A percentile compares a stretch with the other conserved stretches of the same genome.
phyloP scores from a whole-genome alignment of 768 basidiomycete genomes.

The Panus rudis region DNA sequence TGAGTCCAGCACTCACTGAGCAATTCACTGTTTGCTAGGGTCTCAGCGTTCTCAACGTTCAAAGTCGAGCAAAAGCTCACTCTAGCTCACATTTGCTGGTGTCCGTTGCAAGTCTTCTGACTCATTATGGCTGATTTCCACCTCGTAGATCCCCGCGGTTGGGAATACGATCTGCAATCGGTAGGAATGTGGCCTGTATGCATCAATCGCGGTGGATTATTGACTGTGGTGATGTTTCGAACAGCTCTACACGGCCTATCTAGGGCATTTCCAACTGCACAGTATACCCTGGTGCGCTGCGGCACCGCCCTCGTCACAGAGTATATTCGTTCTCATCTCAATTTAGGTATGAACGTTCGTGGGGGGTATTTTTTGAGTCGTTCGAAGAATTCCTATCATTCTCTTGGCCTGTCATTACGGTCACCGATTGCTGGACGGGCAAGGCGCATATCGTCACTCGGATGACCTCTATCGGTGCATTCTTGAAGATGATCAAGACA shows the following conservation, averaged over 20 bases:
- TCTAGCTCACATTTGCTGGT: too few species aligned
- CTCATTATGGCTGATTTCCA: conserved; percentile 59
- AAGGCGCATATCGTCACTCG: conserved; percentile 78
- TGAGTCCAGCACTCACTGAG: too few species aligned
- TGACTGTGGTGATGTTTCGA: background rate
- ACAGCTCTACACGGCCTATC: conserved; percentile 66
- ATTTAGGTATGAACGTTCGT: conserved; percentile 71
- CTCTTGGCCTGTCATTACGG: conserved; percentile 76
- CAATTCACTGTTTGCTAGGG: too few species aligned
- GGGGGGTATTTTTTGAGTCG: conserved; percentile 72
- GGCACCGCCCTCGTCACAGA: background rate
- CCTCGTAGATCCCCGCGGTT: conserved; percentile 67
- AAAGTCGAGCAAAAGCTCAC: too few species aligned
- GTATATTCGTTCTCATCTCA: background rate
- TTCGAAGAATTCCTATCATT: conserved; percentile 77
- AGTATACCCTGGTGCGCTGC: conserved; percentile 53
- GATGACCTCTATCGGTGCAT: conserved; percentile 60
- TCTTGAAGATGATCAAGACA: conserved; percentile 82
- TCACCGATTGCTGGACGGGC: conserved; percentile 67
- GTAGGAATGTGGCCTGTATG: conserved; percentile 35
- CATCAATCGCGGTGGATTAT: background rate
- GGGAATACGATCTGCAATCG: conserved; percentile 77
- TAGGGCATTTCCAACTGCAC: conserved; percentile 71
- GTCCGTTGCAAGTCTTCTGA: too few species aligned
- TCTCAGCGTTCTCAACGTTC: too few species aligned